Conservation (phyloP, 306 rosid species). For the Medicago truncatula region MtrunA17r5.0-ANR NC_053045.1:37540001-37540500, state of each 20-base stretch:
- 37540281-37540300: slow-evolving; percentile 82
- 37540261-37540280: slow-evolving; percentile 59
- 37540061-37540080: slow-evolving; percentile 92
- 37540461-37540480: slow-evolving; percentile 82
- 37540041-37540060: slow-evolving; percentile 91
- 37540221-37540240: slow-evolving; percentile 55
- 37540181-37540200: slow-evolving; percentile 28
- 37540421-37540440: background rate
- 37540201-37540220: slow-evolving; percentile 71
- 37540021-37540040: slow-evolving; percentile 92
- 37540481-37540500: slow-evolving; percentile 79
- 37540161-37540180: slow-evolving; percentile 55
- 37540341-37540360: slow-evolving; percentile 62
- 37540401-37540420: background rate
- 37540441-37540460: slow-evolving; percentile 52
- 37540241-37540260: slow-evolving; percentile 30
- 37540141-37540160: slow-evolving; percentile 55
- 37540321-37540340: slow-evolving; percentile 82
- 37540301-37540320: slow-evolving; percentile 77
- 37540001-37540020: slow-evolving; percentile 65
- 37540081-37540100: slow-evolving; percentile 80
- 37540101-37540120: slow-evolving; percentile 38
- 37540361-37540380: slow-evolving; percentile 6
- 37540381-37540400: background rate
- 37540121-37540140: slow-evolving; percentile 65